Conservation (phyloP, 2,329 filamentous ascomycete species). For the Venturiaceae sp. region DNA sequence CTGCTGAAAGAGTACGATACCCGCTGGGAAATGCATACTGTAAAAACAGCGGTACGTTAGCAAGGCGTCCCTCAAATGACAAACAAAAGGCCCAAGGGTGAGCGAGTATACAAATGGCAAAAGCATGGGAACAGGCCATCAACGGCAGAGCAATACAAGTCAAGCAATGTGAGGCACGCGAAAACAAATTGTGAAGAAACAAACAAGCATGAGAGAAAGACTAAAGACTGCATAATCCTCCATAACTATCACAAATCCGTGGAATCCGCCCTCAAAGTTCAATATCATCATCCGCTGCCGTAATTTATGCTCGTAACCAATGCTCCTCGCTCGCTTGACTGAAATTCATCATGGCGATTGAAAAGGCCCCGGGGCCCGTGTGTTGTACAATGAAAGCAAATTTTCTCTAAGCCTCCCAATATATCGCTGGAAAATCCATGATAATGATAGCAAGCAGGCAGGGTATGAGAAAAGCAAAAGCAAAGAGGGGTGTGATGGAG, state of each 20-base stretch:
- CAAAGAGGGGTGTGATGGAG: background rate
- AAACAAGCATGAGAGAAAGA: background rate
- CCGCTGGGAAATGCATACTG: background rate
- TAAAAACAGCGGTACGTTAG: background rate
- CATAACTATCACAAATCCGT: background rate
- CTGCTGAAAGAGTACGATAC: too few relatives aligned
- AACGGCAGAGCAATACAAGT: background rate
- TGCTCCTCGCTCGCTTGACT: conserved; percentile 1
- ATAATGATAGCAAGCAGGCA: background rate
- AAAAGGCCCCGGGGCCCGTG: conserved; percentile 3
- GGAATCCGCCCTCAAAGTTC: background rate
- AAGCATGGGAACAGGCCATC: background rate
- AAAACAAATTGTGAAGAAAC: background rate
- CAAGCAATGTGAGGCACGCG: background rate
- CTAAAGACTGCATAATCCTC: conserved; percentile 1
- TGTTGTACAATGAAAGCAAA: conserved; percentile 4
- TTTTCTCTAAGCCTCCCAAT: conserved; percentile 9
- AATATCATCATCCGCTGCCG: background rate
- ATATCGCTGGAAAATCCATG: conserved; percentile 1
- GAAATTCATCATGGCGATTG: background rate
- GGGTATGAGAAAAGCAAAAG: conserved; percentile 4
- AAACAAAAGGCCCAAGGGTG: background rate
- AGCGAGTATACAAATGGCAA: background rate
- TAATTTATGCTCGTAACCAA: background rate
- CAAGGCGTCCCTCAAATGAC: background rate